Conservation (phyloP, 495 filamentous ascomycete species). For the Daldinia grandis region DNA sequence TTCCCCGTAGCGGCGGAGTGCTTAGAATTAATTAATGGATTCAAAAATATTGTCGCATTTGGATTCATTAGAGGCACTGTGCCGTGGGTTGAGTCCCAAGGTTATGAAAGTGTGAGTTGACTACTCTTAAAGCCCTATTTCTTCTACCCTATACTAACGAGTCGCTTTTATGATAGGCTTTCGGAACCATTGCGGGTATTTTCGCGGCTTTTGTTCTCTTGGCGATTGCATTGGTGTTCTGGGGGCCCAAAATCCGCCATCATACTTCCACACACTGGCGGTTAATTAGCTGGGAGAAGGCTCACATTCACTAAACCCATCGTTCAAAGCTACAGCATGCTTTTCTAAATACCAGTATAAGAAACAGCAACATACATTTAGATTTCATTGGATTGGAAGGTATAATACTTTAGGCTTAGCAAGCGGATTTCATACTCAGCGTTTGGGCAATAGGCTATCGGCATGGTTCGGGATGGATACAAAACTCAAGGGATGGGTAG, state of each 20-base stretch:
- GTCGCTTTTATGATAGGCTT: slow-evolving; percentile 2
- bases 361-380: too few relatives aligned
- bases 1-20: slow-evolving; percentile 21
- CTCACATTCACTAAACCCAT: slow-evolving; percentile 1
- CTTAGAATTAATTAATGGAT: slow-evolving; percentile 20
- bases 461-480: not conserved
- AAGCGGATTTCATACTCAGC: not conserved
- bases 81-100: slow-evolving; percentile 13
- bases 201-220: slow-evolving; percentile 11
- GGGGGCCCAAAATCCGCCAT: slow-evolving; percentile 22
- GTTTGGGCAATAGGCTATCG: not conserved
- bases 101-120: slow-evolving; percentile 9
- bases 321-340: not conserved
- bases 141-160: not conserved
- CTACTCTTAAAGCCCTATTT: not conserved
- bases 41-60: slow-evolving; percentile 24
- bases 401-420: not conserved
- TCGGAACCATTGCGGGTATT: slow-evolving; percentile 14
- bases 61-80: slow-evolving; percentile 12
- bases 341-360: not conserved
- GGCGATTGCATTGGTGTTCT: slow-evolving; percentile 1
- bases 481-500: not conserved
- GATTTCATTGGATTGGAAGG: not conserved
- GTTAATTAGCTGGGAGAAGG: slow-evolving; percentile 20
- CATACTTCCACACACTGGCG: slow-evolving; percentile 23